Base-by-base conservation (phyloP, 2,329 filamentous ascomycete genomes). In the Mycogone perniciosa region DNA sequence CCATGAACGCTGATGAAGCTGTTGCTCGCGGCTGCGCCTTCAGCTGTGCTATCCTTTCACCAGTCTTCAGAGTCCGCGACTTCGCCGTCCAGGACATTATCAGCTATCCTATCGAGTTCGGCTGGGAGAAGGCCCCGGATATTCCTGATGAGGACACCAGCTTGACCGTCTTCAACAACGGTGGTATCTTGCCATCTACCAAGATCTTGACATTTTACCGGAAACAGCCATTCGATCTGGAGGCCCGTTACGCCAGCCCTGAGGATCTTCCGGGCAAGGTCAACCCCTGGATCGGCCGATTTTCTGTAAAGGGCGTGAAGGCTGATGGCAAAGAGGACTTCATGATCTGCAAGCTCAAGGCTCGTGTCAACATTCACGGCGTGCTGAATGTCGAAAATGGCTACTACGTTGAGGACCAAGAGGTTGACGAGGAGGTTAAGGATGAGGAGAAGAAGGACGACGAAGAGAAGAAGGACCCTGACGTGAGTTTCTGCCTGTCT, bases 321-420 rank as follows among this genome's bases (percentile, higher is more conserved):
- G 86, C 89, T 38, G 89, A 95, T 66, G 81, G 85, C 59, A 91
- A 93, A 68, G 89, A 95, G 54, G 93, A 97, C 68, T 99, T 97
- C 71, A 97, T 99, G 92, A 95, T 97, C 65, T 99, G 93, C 86
- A 99, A 99, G 78, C 85, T 99, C 56, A 97, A 97, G 82, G 92
- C 93, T 44, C 85, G 93, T 57, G 82, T 99, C 51, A 99, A 99
- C 75, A 82, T 97, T 57, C 91, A 97, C 75, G 93, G 93, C 70
- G 82, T 99, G 53, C 78, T 99, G 59, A 97, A 97, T 67, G 87
- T 99, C 35, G 93, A 99, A 76, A 91, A 85, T 56, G 93, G 91
- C 54, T 99, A 99, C 78, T 97, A 89, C 64, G 93, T 99, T 48
- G 93, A 99, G 76, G 93, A 99, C 67, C 84, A 95, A 65, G 93